Conservation (phyloP, 2,329 filamentous ascomycete species). For the Fonsecaea monophora region DNA sequence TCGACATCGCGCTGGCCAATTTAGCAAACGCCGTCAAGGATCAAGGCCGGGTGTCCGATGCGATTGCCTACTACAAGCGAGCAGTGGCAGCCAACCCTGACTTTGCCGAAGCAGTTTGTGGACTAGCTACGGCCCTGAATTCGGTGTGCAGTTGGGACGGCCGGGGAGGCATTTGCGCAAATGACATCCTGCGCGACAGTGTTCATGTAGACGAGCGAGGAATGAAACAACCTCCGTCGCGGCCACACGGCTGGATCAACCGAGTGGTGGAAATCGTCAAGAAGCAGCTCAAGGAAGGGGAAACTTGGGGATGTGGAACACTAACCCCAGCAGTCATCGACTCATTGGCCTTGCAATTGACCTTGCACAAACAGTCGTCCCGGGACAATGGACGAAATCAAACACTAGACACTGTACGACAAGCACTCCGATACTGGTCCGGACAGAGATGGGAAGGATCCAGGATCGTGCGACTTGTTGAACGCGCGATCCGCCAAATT, state of each 20-base stretch:
- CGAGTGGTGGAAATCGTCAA: slow-evolving; percentile 89
- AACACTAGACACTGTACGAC: slow-evolving; percentile 41
- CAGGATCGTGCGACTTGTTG: slow-evolving; percentile 79
- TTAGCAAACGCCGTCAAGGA: slow-evolving; percentile 98
- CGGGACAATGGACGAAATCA: slow-evolving; percentile 27
- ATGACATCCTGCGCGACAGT: slow-evolving; percentile 75
- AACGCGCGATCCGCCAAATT: slow-evolving; percentile 78
- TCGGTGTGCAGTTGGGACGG: slow-evolving; percentile 96
- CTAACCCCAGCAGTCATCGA: slow-evolving; percentile 63
- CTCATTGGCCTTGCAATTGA: slow-evolving; percentile 59
- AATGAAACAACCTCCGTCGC: slow-evolving; percentile 75
- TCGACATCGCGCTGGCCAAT: slow-evolving; percentile 96
- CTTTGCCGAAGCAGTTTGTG: slow-evolving; percentile 96
- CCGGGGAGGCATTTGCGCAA: slow-evolving; percentile 81
- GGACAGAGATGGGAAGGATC: slow-evolving; percentile 87
- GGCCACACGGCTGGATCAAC: slow-evolving; percentile 80
- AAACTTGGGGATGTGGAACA: slow-evolving; percentile 79
- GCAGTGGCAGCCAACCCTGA: slow-evolving; percentile 91
- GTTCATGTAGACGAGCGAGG: slow-evolving; percentile 92
- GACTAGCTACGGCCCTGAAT: slow-evolving; percentile 90
- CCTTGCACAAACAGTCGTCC: slow-evolving; percentile 39
- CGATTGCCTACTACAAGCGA: slow-evolving; percentile 87
- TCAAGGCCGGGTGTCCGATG: slow-evolving; percentile 87
- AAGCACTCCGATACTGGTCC: slow-evolving; percentile 65
- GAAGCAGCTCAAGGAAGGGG: slow-evolving; percentile 84